Base-by-base conservation (phyloP, 805 yeast genomes). In the Candida endomychidarum region DNA sequence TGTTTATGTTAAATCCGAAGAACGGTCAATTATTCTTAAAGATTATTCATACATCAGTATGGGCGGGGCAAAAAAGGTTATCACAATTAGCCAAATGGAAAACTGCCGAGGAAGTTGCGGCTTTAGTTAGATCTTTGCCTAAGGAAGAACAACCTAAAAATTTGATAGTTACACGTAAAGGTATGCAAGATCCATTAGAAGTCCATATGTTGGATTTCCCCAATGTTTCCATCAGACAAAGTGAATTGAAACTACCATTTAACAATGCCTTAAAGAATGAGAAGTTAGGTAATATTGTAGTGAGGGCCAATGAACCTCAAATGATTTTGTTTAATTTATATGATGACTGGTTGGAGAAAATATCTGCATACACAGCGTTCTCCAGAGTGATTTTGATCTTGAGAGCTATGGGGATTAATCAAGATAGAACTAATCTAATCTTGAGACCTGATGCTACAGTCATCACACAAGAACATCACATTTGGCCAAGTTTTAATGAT, bases 191-290 rank as follows among this genome's bases (percentile, higher is more conserved):
- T 67, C 98, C 99, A 3, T 65, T 93, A 38, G 97, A 91, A 54
- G 97, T 89, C 23, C 98, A 93, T 53, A 86, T 93, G 96, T 75
- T 91, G 40, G 98, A 93, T 59, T 93, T 90, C 71, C 96, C 97
- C 14, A 89, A 88, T 58, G 83, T 89, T 37, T 77, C 91, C 0
- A 84, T 93, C 23, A 76, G 97, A 38, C 87, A 95, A 2, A 83
- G 96, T 0, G 98, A 93, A 58, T 67, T 93, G 40, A 83, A 83
- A 50, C 65, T 93, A 45, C 99, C 99, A 14, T 93, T 93, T 68
- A 83, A 84, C 20, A 81, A 95, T 1, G 86, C 95, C 0, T 63
- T 93, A 72, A 78, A 83, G 55, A 77, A 91, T 42, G 93, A 85
- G 42, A 87, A 86, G 53, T 61, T 93, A 33, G 77, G 83, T 0